Conservation (phyloP, 78 protist species). For the Salpingoeca rosetta region DNA sequence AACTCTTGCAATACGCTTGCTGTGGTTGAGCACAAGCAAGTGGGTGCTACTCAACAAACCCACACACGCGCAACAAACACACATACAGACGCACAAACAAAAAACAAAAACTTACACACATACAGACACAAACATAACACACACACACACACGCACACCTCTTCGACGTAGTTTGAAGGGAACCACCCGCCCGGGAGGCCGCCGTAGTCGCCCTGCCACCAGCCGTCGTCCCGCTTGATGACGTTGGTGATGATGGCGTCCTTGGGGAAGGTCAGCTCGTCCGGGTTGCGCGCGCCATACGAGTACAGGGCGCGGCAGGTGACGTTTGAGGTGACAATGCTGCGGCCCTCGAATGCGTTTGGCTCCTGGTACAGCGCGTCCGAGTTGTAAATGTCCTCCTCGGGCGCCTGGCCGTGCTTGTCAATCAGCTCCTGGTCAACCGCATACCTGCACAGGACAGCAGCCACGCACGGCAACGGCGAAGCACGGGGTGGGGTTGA, state of each 20-base stretch:
- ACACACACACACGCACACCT: not conserved
- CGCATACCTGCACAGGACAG: no score
- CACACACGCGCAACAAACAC: no score
- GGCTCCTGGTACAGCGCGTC: not conserved
- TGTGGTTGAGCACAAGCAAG: no score
- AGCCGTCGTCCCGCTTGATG: not conserved
- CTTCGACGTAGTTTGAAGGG: slow-evolving; percentile 11
- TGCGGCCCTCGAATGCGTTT: not conserved
- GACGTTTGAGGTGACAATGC: not conserved
- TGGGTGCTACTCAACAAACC: no score
- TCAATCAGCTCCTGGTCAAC: not conserved
- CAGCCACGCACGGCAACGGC: no score
- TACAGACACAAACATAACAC: not conserved
- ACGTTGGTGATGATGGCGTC: not conserved
- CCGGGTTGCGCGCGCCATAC: not conserved
- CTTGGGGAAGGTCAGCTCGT: slow-evolving; percentile 4
- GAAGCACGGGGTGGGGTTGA: no score
- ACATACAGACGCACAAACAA: not conserved
- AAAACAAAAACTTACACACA: no score
- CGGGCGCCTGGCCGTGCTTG: not conserved
- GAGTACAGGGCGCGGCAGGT: not conserved
- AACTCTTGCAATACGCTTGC: no score
- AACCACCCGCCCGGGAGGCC: not conserved
- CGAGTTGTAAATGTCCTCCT: slow-evolving; percentile 1
- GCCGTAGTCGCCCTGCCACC: slow-evolving; percentile 6